Base-by-base conservation (phyloP, 75 land plant species). In the Cupressus sempervirens region DNA sequence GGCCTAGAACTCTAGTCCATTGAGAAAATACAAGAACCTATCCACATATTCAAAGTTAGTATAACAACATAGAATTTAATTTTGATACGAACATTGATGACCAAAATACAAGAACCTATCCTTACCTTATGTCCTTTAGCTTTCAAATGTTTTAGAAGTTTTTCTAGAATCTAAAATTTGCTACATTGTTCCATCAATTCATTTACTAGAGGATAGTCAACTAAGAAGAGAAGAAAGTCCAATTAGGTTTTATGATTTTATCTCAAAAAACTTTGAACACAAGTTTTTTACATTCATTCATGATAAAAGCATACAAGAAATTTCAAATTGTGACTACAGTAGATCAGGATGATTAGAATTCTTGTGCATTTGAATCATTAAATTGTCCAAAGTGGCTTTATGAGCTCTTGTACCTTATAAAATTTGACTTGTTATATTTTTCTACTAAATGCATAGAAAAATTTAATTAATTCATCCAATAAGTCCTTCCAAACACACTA, bases 1-100 rank as follows among this genome's bases (percentile, higher is more conserved):
- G 86, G 87, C 96, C 96, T 85, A 97, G 83, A 43, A 97, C 79
- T 85, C 89, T 96, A 35, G 98, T 96, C 95, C 91, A 93, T 86
- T 97, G 99, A 29, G 98, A 94, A 86, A 97, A 97, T 40, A 97
- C 88, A 14, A 97, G 89, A 53, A 96, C 93, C 99, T 97, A 89
- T 81, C 86, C 20, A n/a, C 53, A 86, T 7, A 68, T 62, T 48
- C 74, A 34, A 73, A 62, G 38, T 83, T 10, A 18, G 53, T 18
- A 75, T 30, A 12, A 10, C 38, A 76, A 29, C 35, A 16, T 46
- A 40, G 35, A 10, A 18, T 84, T 32, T 76, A 74, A 84, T 9
- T 9, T 48, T 9, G 50, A 84, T 40, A 38, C 2, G 29, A 80
- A 43, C 12, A 40, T 30, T 20, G 2, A 65, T 29, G 14, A 43